A percentile compares a stretch with the other conserved stretches of the same genome.
Conservation (phyloP, 2,329 filamentous ascomycete species). For the Colletotrichum chlorophyti region DNA sequence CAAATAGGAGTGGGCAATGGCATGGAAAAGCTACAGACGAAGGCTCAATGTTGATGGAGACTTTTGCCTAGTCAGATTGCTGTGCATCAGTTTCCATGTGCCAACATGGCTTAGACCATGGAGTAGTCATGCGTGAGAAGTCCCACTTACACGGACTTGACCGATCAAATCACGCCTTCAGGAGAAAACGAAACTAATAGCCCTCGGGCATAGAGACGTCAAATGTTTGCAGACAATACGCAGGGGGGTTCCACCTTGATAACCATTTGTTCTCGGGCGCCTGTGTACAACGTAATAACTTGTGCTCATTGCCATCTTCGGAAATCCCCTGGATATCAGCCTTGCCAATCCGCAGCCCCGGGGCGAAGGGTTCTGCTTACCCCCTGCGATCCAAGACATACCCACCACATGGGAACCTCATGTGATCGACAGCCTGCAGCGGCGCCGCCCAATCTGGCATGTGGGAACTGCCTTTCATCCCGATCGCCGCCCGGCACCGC, state of each 20-base stretch:
- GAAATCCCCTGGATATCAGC: neutral
- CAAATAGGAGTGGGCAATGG: no score
- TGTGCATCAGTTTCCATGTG: neutral
- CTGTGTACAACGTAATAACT: no score
- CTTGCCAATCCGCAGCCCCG: slow-evolving; percentile 1
- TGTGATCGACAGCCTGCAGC: slow-evolving; percentile 16
- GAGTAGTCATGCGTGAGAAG: neutral
- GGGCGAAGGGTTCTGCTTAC: slow-evolving; percentile 8
- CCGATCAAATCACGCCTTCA: neutral
- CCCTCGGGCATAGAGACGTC: neutral
- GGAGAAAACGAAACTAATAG: neutral
- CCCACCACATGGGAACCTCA: neutral
- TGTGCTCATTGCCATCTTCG: neutral
- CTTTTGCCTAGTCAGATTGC: no score
- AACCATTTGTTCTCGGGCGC: no score
- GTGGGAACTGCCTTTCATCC: neutral
- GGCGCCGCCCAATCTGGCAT: neutral
- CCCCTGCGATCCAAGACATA: neutral
- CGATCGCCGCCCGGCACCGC: neutral
- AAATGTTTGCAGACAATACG: no score
- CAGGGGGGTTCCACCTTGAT: no score
- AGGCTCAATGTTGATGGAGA: neutral
- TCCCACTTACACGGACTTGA: neutral
- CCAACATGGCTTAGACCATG: neutral
- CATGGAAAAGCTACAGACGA: no score